phyloP scores from a whole-genome alignment of 345 rosid genomes.

The Syzygium oleosum region DNA sequence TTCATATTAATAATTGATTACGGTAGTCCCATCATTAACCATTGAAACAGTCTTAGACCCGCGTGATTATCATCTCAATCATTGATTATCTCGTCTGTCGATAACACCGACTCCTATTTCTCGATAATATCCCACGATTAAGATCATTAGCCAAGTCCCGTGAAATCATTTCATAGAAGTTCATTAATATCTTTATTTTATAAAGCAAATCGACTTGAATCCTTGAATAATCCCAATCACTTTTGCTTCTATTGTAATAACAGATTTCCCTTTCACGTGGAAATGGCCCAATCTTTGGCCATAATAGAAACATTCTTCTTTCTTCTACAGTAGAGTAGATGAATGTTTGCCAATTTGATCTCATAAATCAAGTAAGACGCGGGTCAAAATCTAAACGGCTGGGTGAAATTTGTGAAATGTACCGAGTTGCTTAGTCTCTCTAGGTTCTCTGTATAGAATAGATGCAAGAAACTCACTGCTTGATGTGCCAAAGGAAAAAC shows the following conservation, averaged over 20 bases:
- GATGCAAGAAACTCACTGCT: not conserved
- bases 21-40: not conserved
- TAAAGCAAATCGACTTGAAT: too few relatives aligned
- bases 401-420: not conserved
- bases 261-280: too few relatives aligned
- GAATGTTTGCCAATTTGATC: not conserved
- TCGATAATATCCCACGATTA: too few relatives aligned
- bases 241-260: too few relatives aligned
- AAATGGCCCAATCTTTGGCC: not conserved
- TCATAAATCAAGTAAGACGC: fast-evolving
- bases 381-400: not conserved
- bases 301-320: not conserved
- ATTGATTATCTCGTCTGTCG: not conserved
- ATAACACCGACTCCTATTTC: too few relatives aligned
- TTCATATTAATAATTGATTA: not conserved
- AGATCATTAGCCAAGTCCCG: too few relatives aligned
- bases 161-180: too few relatives aligned
- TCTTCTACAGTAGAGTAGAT: not conserved
- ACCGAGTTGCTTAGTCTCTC: not conserved
- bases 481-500: not conserved
- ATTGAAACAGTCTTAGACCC: not conserved
- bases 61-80: not conserved
- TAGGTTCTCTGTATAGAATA: not conserved
- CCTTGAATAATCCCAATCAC: too few relatives aligned
- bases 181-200: too few relatives aligned